Evolutionary conservation across 2,329 filamentous ascomycete species (phyloP), one percentile per base, ranked within the genome.

Genomic region (Ascochyta viciae-villosae): DNA sequence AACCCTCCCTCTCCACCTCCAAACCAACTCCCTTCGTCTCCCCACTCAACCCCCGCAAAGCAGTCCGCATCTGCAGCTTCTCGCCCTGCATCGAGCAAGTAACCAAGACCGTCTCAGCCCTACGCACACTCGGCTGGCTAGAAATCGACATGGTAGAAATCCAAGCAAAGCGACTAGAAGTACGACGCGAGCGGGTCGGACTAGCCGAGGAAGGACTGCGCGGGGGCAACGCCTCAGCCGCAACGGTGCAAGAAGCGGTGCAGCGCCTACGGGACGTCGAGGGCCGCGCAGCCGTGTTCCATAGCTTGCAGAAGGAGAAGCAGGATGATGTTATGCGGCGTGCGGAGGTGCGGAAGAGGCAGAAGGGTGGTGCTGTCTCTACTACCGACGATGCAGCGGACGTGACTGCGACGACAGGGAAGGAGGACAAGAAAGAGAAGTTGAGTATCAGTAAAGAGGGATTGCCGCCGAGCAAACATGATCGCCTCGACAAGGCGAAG

Each of bases 51-150:
- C 87, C 91, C 0, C 82, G 83, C n/a, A 83, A 85, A 38, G 84
- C 89, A 5, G 86, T 89, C 1, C 84, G 95, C 70, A 84, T 99
- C 50, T 99, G 95, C 80, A 96, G 92, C 0, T 99, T 99, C 78
- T 96, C 90, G 1, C 95, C 95, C 0, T 99, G 95, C 76, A 96
- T 99, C 63, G 95, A 99, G 77, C 95, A 99, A 79, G 94, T 96
- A 22, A 92, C 90, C 49, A 86, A 88, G 52, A 98, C 95, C 0
- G 88, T 96, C 50, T 89, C 90, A 10, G 85, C 86, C 12, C 83
- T 99, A 76, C 88, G 94, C 50, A 85, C 87, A 34, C 80, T 92
- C 6, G 92, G 91, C 49, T 99, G 95, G 95, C 84, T 92, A 9
- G 89, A 94, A 54, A 96, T 98, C 62, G 87, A 91, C 65, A 97